Evolutionary conservation across 345 rosid species (phyloP).

Genomic region (Erodium maritimum): DNA sequence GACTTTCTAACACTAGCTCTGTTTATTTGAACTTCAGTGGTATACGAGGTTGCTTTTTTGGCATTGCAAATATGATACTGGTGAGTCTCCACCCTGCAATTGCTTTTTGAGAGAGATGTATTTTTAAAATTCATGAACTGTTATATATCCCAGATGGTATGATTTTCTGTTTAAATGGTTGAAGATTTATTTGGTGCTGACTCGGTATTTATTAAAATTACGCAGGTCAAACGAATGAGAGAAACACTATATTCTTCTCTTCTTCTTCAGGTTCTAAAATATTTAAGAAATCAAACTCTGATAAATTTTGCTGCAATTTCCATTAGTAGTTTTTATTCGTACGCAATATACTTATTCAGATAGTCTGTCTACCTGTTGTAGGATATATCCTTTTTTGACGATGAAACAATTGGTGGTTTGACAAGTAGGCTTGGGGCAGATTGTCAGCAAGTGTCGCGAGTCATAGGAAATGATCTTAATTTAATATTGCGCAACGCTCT

Average conservation of each 20-base stretch:
- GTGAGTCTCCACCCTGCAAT: constrained; percentile 38
- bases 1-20: constrained; percentile 18
- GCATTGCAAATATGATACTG: constrained; percentile 95
- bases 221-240: constrained; percentile 92
- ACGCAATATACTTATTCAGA: constrained; percentile 3
- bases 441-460: constrained; percentile 95
- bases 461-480: constrained; percentile 88
- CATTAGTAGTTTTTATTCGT: neutral
- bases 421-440: constrained; percentile 98
- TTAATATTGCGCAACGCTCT: constrained; percentile 71
- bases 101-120: neutral
- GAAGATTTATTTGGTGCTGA: constrained; percentile 7
- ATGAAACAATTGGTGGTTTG: constrained; percentile 93
- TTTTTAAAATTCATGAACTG: neutral
- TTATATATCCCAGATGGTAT: neutral
- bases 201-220: constrained; percentile 7
- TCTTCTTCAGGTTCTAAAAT: constrained; percentile 62
- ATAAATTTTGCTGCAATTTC: constrained; percentile 6
- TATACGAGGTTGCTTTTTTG: constrained; percentile 82
- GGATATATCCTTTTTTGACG: constrained; percentile 90
- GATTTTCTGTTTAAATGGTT: too few species aligned
- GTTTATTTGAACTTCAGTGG: constrained; percentile 53
- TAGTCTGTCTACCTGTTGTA: constrained; percentile 20
- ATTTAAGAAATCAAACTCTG: constrained; percentile 9
- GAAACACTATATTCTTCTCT: constrained; percentile 80